phyloP scores from a whole-genome alignment of 495 filamentous ascomycete species.

The Paragyromitra xinjiangensis region DNA sequence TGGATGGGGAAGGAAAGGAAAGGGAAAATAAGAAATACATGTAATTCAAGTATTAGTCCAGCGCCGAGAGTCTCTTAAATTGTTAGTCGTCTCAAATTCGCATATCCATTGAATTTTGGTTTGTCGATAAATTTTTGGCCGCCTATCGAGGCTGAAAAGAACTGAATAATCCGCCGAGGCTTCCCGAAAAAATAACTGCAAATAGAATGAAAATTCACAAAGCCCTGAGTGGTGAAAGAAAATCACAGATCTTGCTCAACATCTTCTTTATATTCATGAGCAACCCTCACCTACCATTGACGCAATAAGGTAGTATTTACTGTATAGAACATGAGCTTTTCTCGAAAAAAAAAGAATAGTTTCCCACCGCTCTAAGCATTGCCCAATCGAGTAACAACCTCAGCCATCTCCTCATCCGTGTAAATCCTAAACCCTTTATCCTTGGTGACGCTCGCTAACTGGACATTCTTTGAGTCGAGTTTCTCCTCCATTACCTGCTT shows the following conservation, averaged over 20 bases:
- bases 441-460: conserved; percentile 96
- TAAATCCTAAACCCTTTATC: conserved; percentile 98
- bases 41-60: background rate
- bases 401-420: conserved; percentile 93
- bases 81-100: background rate
- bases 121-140: background rate
- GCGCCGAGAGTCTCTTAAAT: background rate
- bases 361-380: conserved; percentile 50
- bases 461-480: conserved; percentile 96
- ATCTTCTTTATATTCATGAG: conserved; percentile 16
- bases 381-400: conserved; percentile 77
- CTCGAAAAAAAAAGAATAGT: conserved; percentile 23
- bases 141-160: background rate
- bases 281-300: background rate
- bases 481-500: conserved; percentile 99
- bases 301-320: conserved; percentile 44
- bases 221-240: background rate
- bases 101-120: background rate
- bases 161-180: background rate
- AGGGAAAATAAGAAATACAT: background rate
- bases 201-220: background rate
- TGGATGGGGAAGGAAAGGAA: background rate
- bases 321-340: conserved; percentile 43
- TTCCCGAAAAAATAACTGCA: background rate
- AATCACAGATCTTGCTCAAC: conserved; percentile 5